Evolutionary conservation across 2,329 filamentous ascomycete genomes (phyloP).

Genomic region (Diaporthe nobilis): DNA sequence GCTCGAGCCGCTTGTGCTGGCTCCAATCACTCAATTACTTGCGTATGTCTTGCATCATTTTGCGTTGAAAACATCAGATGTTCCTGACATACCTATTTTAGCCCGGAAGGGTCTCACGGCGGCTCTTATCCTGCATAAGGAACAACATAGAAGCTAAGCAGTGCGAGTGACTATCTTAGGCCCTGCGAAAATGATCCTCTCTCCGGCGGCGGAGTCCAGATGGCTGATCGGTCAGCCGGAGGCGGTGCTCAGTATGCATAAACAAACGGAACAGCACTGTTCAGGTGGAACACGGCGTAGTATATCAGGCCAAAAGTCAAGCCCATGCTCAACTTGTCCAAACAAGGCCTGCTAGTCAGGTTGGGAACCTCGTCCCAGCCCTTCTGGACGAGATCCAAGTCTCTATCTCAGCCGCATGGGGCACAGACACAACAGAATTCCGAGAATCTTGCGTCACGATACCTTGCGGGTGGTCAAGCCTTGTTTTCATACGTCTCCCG

Average conservation of each 20-base stretch:
- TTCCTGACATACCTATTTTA: constrained; percentile 49
- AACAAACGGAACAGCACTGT: constrained; percentile 52
- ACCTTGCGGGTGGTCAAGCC: constrained; percentile 45
- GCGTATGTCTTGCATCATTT: background rate
- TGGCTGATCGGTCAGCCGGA: constrained; percentile 50
- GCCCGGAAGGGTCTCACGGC: constrained; percentile 47
- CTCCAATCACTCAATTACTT: background rate
- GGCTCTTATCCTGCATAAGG: constrained; percentile 42
- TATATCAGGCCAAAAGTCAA: constrained; percentile 48
- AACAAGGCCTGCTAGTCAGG: constrained; percentile 49
- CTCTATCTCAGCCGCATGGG: constrained; percentile 49
- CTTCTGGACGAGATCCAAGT: constrained; percentile 49
- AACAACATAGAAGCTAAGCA: constrained; percentile 45
- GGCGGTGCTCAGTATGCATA: constrained; percentile 49
- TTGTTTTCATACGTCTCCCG: constrained; percentile 16
- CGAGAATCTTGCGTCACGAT: constrained; percentile 51
- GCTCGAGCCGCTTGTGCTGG: background rate
- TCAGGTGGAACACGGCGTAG: constrained; percentile 49
- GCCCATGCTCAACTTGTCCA: constrained; percentile 51
- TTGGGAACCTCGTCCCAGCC: constrained; percentile 47
- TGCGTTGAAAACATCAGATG: too few species aligned
- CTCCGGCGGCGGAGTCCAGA: constrained; percentile 48
- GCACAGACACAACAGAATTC: constrained; percentile 46
- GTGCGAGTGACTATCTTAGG: constrained; percentile 47
- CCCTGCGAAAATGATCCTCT: constrained; percentile 45